Conservation (phyloP, 768 basidiomycete species). For the Tephrocybe sp. region DNA sequence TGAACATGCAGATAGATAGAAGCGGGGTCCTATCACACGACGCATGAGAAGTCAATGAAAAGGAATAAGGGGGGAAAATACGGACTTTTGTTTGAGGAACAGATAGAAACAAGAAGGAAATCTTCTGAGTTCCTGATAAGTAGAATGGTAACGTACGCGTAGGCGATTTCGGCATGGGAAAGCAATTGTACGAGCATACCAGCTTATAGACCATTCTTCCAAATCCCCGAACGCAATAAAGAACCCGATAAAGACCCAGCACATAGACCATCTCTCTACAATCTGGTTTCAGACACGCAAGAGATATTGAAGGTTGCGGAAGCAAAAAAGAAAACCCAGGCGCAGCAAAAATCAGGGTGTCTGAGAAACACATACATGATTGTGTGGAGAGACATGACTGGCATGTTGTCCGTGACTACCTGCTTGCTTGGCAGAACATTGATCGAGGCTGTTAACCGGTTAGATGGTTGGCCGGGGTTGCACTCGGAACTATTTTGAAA, state of each 20-base stretch:
- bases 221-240: constrained; percentile 64
- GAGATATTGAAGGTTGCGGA: constrained; percentile 70
- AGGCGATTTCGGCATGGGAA: background rate
- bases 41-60: background rate
- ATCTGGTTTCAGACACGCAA: constrained; percentile 51
- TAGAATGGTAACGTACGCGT: constrained; percentile 82
- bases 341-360: constrained; percentile 35
- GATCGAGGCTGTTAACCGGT: no score
- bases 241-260: constrained; percentile 64
- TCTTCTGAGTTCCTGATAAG: constrained; percentile 72
- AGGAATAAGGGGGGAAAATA: constrained; percentile 1
- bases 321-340: constrained; percentile 72
- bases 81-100: constrained; percentile 70
- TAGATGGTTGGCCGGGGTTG: no score
- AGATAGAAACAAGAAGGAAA: constrained; percentile 61
- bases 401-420: no score
- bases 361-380: no score
- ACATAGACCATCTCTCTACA: constrained; percentile 59
- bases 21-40: constrained; percentile 55
- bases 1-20: constrained; percentile 63
- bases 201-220: constrained; percentile 64
- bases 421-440: no score
- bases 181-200: constrained; percentile 38
- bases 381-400: no score
- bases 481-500: no score